Base-by-base conservation (phyloP, 768 basidiomycete genomes). In the Cystobasidium ongulense region DNA sequence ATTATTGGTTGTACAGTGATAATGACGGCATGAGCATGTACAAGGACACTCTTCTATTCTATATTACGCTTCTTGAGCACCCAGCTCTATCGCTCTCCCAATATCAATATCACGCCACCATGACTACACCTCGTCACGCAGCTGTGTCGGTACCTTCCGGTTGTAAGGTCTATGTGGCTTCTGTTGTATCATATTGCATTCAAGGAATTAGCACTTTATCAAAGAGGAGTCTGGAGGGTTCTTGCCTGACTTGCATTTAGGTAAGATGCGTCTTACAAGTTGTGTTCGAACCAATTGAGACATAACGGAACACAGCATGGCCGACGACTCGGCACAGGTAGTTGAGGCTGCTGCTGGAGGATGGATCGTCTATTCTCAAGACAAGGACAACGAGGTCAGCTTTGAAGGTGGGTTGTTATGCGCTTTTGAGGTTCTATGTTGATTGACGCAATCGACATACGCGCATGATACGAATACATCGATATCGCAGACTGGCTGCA, bases 401-500 rank as follows among this genome's bases (percentile, higher is more conserved):
- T 67, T 67, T 52, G 65, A 67, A 31, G 65, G 65, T 67, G 43
- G 27, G 43, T 8, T 67, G 27, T 29, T 31, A 4, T 5, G 23
- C 23, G 41, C 21, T 29, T 29, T n/a, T n/a, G 41, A 8, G 17
- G n/a, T 31, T 15, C 62, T 17, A 36, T 36, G 18, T 18, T 36
- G 29, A 15, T 27, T 23, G 23, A 15, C 18, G n/a, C n/a, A n/a
- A n/a, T 41, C 25, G 33, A 36, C 64, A 21, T 15, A 63, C 38
- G 39, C 36, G 33, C 3, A 38, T 36, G 15, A 29, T 27, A 13
- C 27, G 13, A 25, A 18, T 13, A 36, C 35, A 25, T 63, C n/a
- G n/a, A n/a, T n/a, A 17, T 17, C 36, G 17, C 65, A 67, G 65
- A 52, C 18, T 67, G 65, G 65, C 41, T 67, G 41, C 38, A 67